These are phyloP conservation scores for Fusarium sp. DNA, from an alignment of 2,329 filamentous ascomycete genomes.

Conservation along the genomic window DNA sequence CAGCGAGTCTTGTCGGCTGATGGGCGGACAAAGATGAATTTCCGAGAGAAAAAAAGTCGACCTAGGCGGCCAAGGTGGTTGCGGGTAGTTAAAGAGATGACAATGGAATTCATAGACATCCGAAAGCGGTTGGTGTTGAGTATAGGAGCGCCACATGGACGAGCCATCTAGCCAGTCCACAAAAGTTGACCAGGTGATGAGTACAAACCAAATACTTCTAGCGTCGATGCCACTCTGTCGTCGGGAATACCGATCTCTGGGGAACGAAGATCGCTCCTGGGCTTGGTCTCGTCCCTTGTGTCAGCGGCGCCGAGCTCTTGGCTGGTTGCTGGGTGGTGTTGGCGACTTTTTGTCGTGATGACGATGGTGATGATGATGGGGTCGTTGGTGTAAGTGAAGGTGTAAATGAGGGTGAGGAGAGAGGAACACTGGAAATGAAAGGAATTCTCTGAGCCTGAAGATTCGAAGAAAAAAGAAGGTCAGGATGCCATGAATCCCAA, in stretches of 20 bases:
- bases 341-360: constrained; percentile 5
- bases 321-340: constrained; percentile 28
- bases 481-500: constrained; percentile 4
- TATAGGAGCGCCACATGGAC: constrained; percentile 31
- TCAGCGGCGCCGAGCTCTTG: constrained; percentile 33
- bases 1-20: background rate
- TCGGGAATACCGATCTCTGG: constrained; percentile 36
- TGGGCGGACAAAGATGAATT: constrained; percentile 3
- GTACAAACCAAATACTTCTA: constrained; percentile 26
- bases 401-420: background rate
- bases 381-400: constrained; percentile 3
- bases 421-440: background rate
- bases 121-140: constrained; percentile 40
- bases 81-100: constrained; percentile 30
- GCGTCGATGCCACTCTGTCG: constrained; percentile 14
- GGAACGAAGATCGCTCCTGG: constrained; percentile 29
- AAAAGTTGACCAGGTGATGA: constrained; percentile 40
- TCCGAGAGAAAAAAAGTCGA: constrained; percentile 15
- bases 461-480: background rate
- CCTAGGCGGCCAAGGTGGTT: constrained; percentile 22
- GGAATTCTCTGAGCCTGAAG: background rate
- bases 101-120: constrained; percentile 39
- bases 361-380: constrained; percentile 1
- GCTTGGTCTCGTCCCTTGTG: constrained; percentile 32
- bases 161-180: constrained; percentile 22